Percentiles rank a stretch among this genome's conserved stretches.
Evolutionary conservation across 805 yeast genomes (phyloP).

Genomic region (Lipomyces sp.): DNA sequence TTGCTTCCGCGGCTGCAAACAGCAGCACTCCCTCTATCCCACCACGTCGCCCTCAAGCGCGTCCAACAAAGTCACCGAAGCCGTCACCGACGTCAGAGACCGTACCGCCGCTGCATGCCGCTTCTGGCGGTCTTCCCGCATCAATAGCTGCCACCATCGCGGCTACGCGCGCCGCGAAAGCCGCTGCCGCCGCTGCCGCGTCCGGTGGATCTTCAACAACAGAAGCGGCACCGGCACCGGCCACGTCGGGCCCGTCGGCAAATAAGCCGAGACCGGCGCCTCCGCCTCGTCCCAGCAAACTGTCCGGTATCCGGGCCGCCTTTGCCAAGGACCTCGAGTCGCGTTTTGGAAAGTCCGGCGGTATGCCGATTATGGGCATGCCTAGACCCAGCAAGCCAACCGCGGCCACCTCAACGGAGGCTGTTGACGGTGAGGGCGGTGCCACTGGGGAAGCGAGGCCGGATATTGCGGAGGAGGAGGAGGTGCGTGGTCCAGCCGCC

Average conservation of each 20-base stretch:
- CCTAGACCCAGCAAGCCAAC: slow-evolving; percentile 7
- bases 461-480: slow-evolving; percentile 1
- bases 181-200: not conserved
- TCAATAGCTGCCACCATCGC: not conserved
- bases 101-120: too few relatives aligned
- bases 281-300: slow-evolving; percentile 30
- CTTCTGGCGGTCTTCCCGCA: not conserved
- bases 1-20: too few relatives aligned
- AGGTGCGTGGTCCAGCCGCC: slow-evolving; percentile 9
- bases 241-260: not conserved
- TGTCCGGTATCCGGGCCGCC: slow-evolving; percentile 43
- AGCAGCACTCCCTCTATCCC: too few relatives aligned
- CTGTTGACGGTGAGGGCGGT: too few relatives aligned
- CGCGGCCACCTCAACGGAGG: not conserved
- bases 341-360: slow-evolving; percentile 47
- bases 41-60: too few relatives aligned
- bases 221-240: not conserved
- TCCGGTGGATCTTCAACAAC: too few relatives aligned
- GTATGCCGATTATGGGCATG: slow-evolving; percentile 51
- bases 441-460: too few relatives aligned
- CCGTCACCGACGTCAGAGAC: too few relatives aligned
- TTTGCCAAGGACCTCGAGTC: slow-evolving; percentile 62
- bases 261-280: slow-evolving; percentile 18
- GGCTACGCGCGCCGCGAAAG: not conserved
- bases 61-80: not conserved